These are phyloP conservation scores for Tilletia indica DNA, from an alignment of 1,284 basidiomycete genomes.

Conservation along the genomic window DNA sequence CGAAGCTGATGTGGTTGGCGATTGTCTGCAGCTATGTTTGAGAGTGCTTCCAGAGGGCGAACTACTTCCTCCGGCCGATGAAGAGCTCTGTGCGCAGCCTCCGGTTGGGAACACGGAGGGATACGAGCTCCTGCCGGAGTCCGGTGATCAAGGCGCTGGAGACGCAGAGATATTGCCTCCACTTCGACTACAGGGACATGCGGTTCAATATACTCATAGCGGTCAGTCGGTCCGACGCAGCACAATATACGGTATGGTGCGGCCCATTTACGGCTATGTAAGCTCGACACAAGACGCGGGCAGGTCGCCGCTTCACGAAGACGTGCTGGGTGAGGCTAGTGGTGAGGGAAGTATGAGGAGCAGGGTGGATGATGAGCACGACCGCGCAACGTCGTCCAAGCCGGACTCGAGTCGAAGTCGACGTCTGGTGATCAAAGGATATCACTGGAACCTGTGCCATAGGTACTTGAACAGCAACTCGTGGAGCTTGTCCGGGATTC, in stretches of 20 bases:
- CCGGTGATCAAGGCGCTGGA: background rate
- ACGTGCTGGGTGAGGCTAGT: background rate
- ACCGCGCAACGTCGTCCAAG: background rate
- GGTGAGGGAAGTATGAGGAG: background rate
- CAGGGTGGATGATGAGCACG: background rate
- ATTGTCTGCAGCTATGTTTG: constrained; percentile 1
- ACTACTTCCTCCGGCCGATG: background rate
- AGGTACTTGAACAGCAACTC: background rate
- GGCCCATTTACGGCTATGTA: background rate
- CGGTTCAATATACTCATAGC: constrained; percentile 1
- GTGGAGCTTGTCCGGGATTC: constrained; percentile 2
- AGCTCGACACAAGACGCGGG: background rate
- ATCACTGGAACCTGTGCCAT: constrained; percentile 5
- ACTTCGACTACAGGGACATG: background rate
- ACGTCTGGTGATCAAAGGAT: constrained; percentile 4
- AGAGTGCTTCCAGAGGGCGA: background rate
- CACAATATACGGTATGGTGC: constrained; percentile 2
- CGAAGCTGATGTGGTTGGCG: background rate
- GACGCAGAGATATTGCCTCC: background rate
- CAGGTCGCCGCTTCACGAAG: background rate
- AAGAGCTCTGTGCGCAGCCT: constrained; percentile 1
- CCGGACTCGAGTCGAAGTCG: background rate
- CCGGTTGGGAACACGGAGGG: background rate
- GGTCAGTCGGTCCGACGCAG: background rate
- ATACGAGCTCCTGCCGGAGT: background rate